Percentiles rank a stretch among this genome's conserved stretches.
Evolutionary conservation across 2,329 filamentous ascomycete species (phyloP).

Genomic region (Didymella exigua): DNA sequence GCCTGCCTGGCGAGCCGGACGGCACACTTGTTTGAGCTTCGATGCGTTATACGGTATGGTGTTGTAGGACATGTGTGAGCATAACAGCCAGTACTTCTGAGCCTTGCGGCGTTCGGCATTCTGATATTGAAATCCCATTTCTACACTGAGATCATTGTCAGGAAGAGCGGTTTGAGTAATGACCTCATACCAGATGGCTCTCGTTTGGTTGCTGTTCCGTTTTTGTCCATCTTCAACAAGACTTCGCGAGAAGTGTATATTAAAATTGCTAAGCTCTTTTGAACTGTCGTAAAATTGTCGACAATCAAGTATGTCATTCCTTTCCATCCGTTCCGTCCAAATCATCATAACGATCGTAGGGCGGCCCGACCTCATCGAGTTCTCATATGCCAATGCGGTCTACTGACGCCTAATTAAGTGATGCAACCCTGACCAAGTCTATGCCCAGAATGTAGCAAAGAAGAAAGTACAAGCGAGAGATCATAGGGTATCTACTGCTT

Average conservation of each 20-base stretch:
- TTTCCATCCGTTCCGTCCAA: conserved; percentile 1
- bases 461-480: conserved; percentile 30
- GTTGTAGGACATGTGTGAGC: conserved; percentile 3
- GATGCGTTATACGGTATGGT: neutral
- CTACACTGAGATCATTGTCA: neutral
- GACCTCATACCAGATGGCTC: no score
- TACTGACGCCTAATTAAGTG: conserved; percentile 25
- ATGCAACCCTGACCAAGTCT: conserved; percentile 33
- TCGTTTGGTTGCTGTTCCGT: no score
- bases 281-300: conserved; percentile 13
- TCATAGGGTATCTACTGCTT: conserved; percentile 50
- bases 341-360: conserved; percentile 18
- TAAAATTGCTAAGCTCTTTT: conserved; percentile 16
- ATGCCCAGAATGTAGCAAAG: conserved; percentile 41
- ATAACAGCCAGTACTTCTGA: conserved; percentile 1
- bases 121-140: neutral
- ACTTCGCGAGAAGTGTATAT: conserved; percentile 16
- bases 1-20: conserved; percentile 87
- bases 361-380: neutral
- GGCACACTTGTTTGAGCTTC: conserved; percentile 64
- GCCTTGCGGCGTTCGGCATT: neutral
- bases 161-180: neutral
- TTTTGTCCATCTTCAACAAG: conserved; percentile 14
- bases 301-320: conserved; percentile 8
- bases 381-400: neutral